Percentiles rank a stretch among this genome's conserved stretches.
Conservation (phyloP, 345 rosid species). For the Mallotus nudiflorus region DNA sequence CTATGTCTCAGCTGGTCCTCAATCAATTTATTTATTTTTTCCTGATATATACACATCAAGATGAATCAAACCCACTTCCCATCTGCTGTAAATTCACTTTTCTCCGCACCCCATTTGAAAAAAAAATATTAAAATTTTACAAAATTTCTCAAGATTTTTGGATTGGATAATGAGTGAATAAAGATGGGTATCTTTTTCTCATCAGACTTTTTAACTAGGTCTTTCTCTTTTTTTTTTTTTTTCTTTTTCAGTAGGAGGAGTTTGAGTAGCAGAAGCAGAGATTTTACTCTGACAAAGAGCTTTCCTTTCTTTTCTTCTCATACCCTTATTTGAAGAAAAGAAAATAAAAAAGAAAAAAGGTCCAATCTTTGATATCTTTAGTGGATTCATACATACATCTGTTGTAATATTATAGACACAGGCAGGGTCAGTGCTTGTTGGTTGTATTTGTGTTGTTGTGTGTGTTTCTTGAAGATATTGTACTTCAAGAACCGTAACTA, state of each 20-base stretch:
- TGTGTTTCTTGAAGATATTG: not conserved
- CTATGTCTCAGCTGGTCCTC: no score
- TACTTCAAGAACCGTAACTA: slow-evolving; percentile 11
- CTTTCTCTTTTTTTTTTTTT: slow-evolving; percentile 26
- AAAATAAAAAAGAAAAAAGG: slow-evolving; percentile 6
- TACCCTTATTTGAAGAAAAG: slow-evolving; percentile 8
- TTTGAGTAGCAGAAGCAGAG: slow-evolving; percentile 53
- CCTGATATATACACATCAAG: no score
- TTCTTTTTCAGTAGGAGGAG: slow-evolving; percentile 43
- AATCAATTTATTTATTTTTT: no score
- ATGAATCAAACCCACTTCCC: no score
- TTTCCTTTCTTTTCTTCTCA: slow-evolving; percentile 1
- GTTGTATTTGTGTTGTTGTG: not conserved
- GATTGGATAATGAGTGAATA: slow-evolving; percentile 42
- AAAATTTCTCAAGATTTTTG: no score
- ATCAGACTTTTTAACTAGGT: slow-evolving; percentile 34
- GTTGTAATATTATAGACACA: no score
- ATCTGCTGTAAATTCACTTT: not conserved
- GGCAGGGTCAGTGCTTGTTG: slow-evolving; percentile 27
- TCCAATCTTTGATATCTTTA: not conserved
- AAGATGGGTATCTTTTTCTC: slow-evolving; percentile 54
- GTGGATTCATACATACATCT: slow-evolving; percentile 4
- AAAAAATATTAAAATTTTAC: no score
- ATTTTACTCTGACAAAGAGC: slow-evolving; percentile 58
- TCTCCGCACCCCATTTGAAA: not conserved